Evolutionary conservation across 2,329 filamentous ascomycete species (phyloP), one percentile per base, ranked within the genome.

Genomic region (Dactylellina leptospora): DNA sequence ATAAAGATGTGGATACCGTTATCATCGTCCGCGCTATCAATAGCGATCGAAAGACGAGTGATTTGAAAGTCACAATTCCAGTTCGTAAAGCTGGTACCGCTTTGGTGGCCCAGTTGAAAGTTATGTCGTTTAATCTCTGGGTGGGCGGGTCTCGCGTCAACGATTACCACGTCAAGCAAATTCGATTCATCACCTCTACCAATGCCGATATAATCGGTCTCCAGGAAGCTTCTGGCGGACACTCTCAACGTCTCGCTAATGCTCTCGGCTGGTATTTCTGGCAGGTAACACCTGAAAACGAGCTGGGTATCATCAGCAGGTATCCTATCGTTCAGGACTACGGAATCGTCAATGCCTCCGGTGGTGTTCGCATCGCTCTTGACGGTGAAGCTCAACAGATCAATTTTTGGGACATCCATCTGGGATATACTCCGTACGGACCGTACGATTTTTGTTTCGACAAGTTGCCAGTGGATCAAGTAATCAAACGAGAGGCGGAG

Each of bases 381-480:
- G 80, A 81, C 56, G 78, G 77, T 6, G 62, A 76, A 0, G 70
- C 71, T 5, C 75, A 76, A 28, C 75, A 79, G 36, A 75, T 81
- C 45, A 79, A 79, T 66, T 74, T 81, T 47, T 81, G 78, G 76
- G 78, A 77, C 20, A 77, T 77, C 28, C 81, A 82, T 51, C 68
- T 82, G 10, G 80, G 78, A 1, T 79, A 78, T 45, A 75, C 76
- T 25, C 81, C 81, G 0, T 82, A 82, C 40, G 81, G 81, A 0
- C 81, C 81, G 0, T 82, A 82, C 70, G 81, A 81, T 47, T 80
- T 81, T 63, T 82, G 81, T 77, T 81, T 78, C 42, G 75, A 79
- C 38, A 75, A 78, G 18, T 77, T 79, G 76, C 71, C 77, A 1
- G 72, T 77, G 3, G 79, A 80, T 1, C 54, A 77, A 51, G 79